Evolutionary conservation across 2,329 filamentous ascomycete species (phyloP).

Genomic region (Thyridium curvatum): DNA sequence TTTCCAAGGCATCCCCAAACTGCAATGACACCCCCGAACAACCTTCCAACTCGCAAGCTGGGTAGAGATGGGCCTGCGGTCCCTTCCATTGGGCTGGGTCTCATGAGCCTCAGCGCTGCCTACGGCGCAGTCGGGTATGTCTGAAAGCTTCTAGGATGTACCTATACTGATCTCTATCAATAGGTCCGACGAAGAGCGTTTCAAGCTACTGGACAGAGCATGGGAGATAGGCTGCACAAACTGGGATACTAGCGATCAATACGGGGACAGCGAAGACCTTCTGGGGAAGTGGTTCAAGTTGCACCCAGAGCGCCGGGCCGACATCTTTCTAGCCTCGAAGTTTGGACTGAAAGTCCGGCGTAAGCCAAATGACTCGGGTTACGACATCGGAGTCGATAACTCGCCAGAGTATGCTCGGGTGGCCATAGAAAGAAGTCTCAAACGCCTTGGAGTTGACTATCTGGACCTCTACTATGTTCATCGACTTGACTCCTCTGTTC

Average conservation of each 20-base stretch:
- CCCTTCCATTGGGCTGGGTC: conserved; percentile 3
- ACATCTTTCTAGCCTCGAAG: conserved; percentile 43
- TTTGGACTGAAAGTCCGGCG: conserved; percentile 32
- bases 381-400: conserved; percentile 16
- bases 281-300: conserved; percentile 32
- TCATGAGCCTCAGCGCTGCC: conserved; percentile 5
- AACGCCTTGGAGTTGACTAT: conserved; percentile 36
- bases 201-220: conserved; percentile 6
- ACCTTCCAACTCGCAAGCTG: conserved; percentile 26
- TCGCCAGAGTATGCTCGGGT: conserved; percentile 18
- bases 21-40: neutral
- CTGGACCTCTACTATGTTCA: conserved; percentile 49
- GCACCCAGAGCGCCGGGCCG: conserved; percentile 37
- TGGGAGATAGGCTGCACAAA: conserved; percentile 4
- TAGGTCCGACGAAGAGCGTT: conserved; percentile 8
- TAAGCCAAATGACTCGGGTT: conserved; percentile 8
- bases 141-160: neutral
- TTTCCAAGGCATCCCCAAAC: too few species aligned
- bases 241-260: conserved; percentile 25
- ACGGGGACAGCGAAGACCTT: conserved; percentile 38
- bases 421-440: conserved; percentile 28
- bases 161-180: too few species aligned
- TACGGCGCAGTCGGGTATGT: conserved; percentile 4
- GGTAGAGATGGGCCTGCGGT: conserved; percentile 5
- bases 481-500: conserved; percentile 36